phyloP scores from a whole-genome alignment of 176 grass and related monocot species.

The Ensete ventricosum region DNA sequence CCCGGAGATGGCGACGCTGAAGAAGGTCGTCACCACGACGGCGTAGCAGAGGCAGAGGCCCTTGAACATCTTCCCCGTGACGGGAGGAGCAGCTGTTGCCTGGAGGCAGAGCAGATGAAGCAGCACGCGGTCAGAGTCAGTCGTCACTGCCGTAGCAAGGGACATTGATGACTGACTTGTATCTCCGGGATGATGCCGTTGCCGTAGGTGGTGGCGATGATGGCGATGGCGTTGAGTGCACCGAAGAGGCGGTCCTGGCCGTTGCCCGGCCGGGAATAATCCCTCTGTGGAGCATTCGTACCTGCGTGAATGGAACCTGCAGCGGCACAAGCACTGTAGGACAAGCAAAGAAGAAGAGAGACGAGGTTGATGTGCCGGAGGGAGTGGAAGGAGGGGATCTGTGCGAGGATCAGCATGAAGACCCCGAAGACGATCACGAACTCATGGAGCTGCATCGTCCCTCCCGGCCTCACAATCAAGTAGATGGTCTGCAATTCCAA shows the following conservation, averaged over 20 bases:
- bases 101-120: conserved; percentile 5
- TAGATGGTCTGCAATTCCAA: conserved; percentile 53
- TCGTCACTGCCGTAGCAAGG: neutral
- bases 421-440: conserved; percentile 73
- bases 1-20: conserved; percentile 73
- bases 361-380: conserved; percentile 81
- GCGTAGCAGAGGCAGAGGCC: conserved; percentile 71
- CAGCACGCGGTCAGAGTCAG: neutral
- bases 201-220: conserved; percentile 85
- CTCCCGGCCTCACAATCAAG: conserved; percentile 46
- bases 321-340: conserved; percentile 71
- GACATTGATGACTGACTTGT: conserved; percentile 28
- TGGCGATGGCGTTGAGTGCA: conserved; percentile 64
- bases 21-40: conserved; percentile 69
- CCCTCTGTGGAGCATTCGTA: neutral
- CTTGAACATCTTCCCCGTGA: conserved; percentile 95
- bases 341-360: conserved; percentile 54
- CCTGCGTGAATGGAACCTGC: conserved; percentile 74
- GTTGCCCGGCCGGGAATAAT: neutral
- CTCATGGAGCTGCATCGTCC: conserved; percentile 65
- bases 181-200: conserved; percentile 93
- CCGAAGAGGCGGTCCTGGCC: conserved; percentile 40
- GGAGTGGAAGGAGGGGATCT: conserved; percentile 89
- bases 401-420: conserved; percentile 53
- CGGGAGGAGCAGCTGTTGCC: conserved; percentile 65